Percentiles rank a stretch among this genome's conserved stretches.
Evolutionary conservation across 1,284 basidiomycete species (phyloP).

Genomic region (Sporisorium scitamineum): DNA sequence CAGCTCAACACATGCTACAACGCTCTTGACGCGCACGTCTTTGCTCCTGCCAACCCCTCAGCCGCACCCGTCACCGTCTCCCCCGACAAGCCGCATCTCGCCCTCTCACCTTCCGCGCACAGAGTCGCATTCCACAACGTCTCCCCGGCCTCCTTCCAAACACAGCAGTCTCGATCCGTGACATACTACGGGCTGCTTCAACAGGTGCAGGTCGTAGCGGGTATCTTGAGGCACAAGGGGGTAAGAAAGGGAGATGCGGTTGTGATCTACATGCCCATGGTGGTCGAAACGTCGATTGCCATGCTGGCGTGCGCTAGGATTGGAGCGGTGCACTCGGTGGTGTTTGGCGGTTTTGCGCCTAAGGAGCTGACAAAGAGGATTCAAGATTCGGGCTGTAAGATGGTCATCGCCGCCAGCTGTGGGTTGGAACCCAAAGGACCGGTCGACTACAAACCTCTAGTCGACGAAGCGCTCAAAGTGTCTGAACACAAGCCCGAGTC

Average conservation of each 20-base stretch:
- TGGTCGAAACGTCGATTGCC: slow-evolving; percentile 62
- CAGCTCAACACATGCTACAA: slow-evolving; percentile 57
- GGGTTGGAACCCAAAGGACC: slow-evolving; percentile 64
- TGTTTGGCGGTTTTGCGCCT: slow-evolving; percentile 66
- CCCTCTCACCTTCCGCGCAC: slow-evolving; percentile 43
- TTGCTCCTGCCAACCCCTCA: slow-evolving; percentile 27
- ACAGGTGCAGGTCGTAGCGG: slow-evolving; percentile 59
- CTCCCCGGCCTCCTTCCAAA: slow-evolving; percentile 57
- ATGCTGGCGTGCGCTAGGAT: slow-evolving; percentile 65
- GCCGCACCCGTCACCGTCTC: slow-evolving; percentile 49
- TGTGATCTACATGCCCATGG: slow-evolving; percentile 68
- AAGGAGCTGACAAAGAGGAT: slow-evolving; percentile 65
- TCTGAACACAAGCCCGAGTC: slow-evolving; percentile 56
- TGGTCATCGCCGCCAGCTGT: slow-evolving; percentile 61
- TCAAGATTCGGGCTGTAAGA: slow-evolving; percentile 56
- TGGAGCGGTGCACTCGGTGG: slow-evolving; percentile 67
- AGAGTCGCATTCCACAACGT: slow-evolving; percentile 56
- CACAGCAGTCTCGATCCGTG: slow-evolving; percentile 41
- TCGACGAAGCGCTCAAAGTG: slow-evolving; percentile 54
- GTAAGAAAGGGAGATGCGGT: slow-evolving; percentile 64
- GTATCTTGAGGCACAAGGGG: slow-evolving; percentile 55
- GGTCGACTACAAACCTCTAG: slow-evolving; percentile 63
- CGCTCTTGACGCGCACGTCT: slow-evolving; percentile 48
- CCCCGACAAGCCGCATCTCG: slow-evolving; percentile 52
- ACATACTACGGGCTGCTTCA: slow-evolving; percentile 60